Conservation (phyloP, 768 basidiomycete genomes). For the Exsudoporus frostii region DNA sequence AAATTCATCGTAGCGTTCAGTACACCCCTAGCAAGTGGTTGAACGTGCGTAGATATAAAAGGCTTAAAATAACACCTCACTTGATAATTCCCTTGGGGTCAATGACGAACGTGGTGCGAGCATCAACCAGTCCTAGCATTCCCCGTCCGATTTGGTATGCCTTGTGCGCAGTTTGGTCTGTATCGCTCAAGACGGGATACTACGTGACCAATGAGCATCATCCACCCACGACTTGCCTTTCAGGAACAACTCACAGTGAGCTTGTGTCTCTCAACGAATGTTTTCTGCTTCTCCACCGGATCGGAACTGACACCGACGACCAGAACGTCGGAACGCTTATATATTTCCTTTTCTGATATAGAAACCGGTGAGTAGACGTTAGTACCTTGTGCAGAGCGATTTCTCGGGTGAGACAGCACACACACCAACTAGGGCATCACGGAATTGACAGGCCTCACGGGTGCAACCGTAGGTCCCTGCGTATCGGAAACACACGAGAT, state of each 20-base stretch:
- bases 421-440: constrained; percentile 70
- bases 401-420: constrained; percentile 18
- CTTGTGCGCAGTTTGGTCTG: constrained; percentile 56
- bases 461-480: constrained; percentile 76
- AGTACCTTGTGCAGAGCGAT: not conserved
- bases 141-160: constrained; percentile 65
- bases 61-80: constrained; percentile 34
- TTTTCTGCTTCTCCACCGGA: constrained; percentile 66
- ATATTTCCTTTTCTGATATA: constrained; percentile 57
- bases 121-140: constrained; percentile 60
- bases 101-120: constrained; percentile 74
- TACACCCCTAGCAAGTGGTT: constrained; percentile 42
- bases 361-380: not conserved
- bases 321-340: constrained; percentile 58
- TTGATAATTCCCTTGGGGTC: constrained; percentile 66
- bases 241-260: constrained; percentile 46
- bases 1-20: constrained; percentile 60
- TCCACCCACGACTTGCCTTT: not conserved
- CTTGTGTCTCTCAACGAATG: constrained; percentile 68
- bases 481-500: not conserved
- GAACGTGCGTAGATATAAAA: constrained; percentile 1
- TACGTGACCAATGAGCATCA: constrained; percentile 21
- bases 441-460: constrained; percentile 76
- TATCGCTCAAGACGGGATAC: constrained; percentile 81
- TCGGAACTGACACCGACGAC: constrained; percentile 77